A percentile compares a stretch with the other conserved stretches of the same genome.
phyloP scores from a whole-genome alignment of 225 moss, liverwort and hornwort species.

The Rhytidiadelphus loreus region DNA sequence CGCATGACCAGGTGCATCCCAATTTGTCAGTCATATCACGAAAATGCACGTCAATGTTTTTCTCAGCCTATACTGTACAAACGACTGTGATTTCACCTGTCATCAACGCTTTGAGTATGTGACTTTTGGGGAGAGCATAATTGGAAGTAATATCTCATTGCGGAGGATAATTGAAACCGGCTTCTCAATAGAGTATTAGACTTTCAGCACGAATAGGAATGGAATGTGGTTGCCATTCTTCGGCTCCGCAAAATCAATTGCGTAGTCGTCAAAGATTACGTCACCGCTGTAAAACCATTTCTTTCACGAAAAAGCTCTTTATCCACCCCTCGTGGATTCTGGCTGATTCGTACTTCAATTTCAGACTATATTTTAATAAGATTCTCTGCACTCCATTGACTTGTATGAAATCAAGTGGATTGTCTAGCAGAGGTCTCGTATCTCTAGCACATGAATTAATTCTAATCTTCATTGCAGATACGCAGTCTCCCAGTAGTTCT shows the following conservation, averaged over 20 bases:
- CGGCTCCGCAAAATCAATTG: not conserved
- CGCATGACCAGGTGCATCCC: not conserved
- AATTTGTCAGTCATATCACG: not conserved
- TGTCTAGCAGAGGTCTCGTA: not conserved
- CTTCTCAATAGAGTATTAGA: not conserved
- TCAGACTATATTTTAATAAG: not conserved
- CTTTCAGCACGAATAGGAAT: not conserved
- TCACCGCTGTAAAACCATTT: not conserved
- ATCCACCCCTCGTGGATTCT: not conserved
- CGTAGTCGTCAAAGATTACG: not conserved
- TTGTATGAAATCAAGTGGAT: not conserved
- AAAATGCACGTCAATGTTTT: not conserved
- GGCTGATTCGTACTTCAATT: not conserved
- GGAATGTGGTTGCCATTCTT: not conserved
- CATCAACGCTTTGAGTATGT: not conserved
- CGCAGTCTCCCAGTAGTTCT: not conserved
- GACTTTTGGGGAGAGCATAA: no score
- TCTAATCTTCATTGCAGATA: not conserved
- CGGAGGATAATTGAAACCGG: not conserved
- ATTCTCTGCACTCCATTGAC: not conserved
- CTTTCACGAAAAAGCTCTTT: not conserved
- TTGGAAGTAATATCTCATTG: not conserved
- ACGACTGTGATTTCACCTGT: not conserved
- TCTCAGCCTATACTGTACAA: not conserved
- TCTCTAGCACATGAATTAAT: not conserved